Percentiles rank a stretch among this genome's conserved stretches.
These are phyloP conservation scores for Astrephomene gubernaculifera DNA, from an alignment of 139 green algal species.

Conservation along the genomic window DNA sequence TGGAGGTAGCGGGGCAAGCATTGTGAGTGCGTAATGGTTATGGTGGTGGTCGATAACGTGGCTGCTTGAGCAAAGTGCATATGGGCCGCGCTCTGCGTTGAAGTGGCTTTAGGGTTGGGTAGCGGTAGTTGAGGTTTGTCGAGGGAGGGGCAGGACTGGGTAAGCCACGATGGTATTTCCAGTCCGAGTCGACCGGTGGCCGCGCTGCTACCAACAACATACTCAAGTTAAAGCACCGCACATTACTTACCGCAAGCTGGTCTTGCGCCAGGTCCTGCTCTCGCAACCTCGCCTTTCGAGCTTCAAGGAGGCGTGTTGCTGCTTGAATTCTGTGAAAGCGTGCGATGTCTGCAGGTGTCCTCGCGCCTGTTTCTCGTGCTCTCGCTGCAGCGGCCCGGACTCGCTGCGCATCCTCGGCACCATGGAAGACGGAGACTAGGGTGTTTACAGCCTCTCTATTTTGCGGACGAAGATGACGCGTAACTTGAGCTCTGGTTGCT, in stretches of 20 bases:
- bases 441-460: not conserved
- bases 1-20: not conserved
- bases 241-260: constrained; percentile 10
- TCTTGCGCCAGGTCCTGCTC: constrained; percentile 22
- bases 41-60: not conserved
- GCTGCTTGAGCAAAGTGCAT: not conserved
- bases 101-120: too few relatives aligned
- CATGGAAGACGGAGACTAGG: not conserved
- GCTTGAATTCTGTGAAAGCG: not conserved
- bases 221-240: not conserved
- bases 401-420: not conserved
- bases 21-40: not conserved
- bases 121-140: too few relatives aligned
- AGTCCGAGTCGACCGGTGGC: too few relatives aligned
- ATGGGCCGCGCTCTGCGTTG: too few relatives aligned
- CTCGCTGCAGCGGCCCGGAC: not conserved
- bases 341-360: not conserved
- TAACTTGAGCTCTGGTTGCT: not conserved
- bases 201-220: not conserved
- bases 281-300: not conserved
- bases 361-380: not conserved
- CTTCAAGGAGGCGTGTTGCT: not conserved
- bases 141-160: too few relatives aligned
- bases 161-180: too few relatives aligned
- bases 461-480: not conserved